Conservation (phyloP, 495 filamentous ascomycete species). For the Xylaria venustula region DNA sequence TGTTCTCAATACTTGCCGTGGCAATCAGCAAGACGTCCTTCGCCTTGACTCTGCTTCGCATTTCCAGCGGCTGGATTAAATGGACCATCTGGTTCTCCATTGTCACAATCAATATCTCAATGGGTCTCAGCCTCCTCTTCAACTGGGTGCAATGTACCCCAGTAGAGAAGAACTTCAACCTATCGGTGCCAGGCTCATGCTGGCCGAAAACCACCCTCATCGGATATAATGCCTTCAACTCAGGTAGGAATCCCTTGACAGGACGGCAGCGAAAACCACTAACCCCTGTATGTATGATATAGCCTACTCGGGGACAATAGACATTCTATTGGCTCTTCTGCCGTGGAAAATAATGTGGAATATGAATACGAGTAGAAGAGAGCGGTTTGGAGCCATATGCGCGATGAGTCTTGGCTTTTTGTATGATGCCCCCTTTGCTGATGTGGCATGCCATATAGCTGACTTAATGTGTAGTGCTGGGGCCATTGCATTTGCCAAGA, state of each 20-base stretch:
- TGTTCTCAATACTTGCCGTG: conserved; percentile 22
- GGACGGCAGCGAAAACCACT: not conserved
- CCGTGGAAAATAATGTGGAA: conserved; percentile 41
- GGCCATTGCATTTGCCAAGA: conserved; percentile 24
- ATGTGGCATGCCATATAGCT: not conserved
- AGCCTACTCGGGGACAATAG: conserved; percentile 35
- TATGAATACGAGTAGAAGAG: conserved; percentile 33
- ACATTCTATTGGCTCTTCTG: conserved; percentile 33
- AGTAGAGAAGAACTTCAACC: conserved; percentile 17
- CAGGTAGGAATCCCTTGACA: conserved; percentile 15
- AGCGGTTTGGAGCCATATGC: conserved; percentile 34
- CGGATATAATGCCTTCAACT: conserved; percentile 34
- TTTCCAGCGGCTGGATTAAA: conserved; percentile 22
- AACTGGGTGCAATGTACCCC: conserved; percentile 31
- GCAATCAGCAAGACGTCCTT: conserved; percentile 38
- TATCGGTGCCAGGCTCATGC: conserved; percentile 14
- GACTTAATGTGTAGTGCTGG: conserved; percentile 18
- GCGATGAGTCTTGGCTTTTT: conserved; percentile 42
- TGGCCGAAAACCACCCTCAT: conserved; percentile 30
- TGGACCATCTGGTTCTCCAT: conserved; percentile 27
- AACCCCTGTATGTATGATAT: not conserved
- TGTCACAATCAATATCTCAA: conserved; percentile 27
- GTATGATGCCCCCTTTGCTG: not conserved
- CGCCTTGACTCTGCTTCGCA: conserved; percentile 32
- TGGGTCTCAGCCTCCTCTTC: conserved; percentile 20